These are phyloP conservation scores for Amylostereum chailletii DNA, from an alignment of 1,284 basidiomycete species.

Conservation along the genomic window DNA sequence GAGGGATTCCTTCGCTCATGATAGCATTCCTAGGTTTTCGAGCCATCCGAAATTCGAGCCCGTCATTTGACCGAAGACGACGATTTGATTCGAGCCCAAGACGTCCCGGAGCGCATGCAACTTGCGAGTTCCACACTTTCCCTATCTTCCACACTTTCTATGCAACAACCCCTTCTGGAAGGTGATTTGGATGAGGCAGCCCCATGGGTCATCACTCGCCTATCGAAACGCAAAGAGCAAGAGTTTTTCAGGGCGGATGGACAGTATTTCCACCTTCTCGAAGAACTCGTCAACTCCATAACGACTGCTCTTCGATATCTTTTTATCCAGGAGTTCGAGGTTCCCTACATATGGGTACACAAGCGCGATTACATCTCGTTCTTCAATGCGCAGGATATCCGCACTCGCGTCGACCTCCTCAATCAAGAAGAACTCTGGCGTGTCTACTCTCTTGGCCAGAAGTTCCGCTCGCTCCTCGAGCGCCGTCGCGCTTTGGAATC, in stretches of 20 bases:
- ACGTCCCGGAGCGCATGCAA: conserved; percentile 96
- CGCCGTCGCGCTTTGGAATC: conserved; percentile 56
- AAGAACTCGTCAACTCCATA: conserved; percentile 74
- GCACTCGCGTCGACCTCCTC: conserved; percentile 58
- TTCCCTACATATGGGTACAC: conserved; percentile 93
- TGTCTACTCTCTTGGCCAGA: conserved; percentile 78
- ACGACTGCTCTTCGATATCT: conserved; percentile 76
- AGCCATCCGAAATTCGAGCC: conserved; percentile 92
- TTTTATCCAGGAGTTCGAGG: conserved; percentile 85
- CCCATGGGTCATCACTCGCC: conserved; percentile 80
- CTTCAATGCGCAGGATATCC: conserved; percentile 56
- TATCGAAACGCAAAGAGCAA: conserved; percentile 73
- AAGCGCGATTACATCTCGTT: conserved; percentile 85
- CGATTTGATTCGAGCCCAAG: conserved; percentile 83
- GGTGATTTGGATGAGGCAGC: conserved; percentile 77
- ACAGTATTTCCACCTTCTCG: conserved; percentile 48
- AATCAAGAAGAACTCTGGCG: conserved; percentile 80
- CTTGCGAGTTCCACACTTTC: conserved; percentile 83
- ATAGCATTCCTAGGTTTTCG: conserved; percentile 70
- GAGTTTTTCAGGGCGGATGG: conserved; percentile 67
- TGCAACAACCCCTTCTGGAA: conserved; percentile 58
- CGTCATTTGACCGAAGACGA: conserved; percentile 92
- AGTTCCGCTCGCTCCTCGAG: conserved; percentile 78
- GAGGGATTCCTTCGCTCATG: conserved; percentile 4
- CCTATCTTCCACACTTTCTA: conserved; percentile 53